A percentile compares a stretch with the other conserved stretches of the same genome.
Conservation (phyloP, 2,329 filamentous ascomycete species). For the Monosporascus sp. region DNA sequence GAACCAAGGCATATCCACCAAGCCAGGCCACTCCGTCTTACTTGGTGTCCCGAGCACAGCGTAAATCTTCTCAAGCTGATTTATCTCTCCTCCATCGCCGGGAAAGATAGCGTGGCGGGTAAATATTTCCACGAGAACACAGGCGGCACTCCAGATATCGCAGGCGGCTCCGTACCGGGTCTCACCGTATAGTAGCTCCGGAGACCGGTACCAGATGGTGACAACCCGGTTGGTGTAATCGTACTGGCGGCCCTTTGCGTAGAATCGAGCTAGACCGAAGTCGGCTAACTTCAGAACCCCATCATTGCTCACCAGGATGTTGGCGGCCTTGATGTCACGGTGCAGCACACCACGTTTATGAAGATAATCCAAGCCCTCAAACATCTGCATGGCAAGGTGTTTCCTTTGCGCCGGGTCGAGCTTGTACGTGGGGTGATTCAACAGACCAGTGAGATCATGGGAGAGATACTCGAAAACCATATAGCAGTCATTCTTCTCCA, state of each 20-base stretch:
- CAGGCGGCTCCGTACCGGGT: constrained; percentile 86
- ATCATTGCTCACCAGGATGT: constrained; percentile 87
- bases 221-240: constrained; percentile 99
- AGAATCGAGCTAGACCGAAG: constrained; percentile 94
- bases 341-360: constrained; percentile 91
- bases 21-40: constrained; percentile 76
- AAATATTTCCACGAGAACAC: constrained; percentile 95
- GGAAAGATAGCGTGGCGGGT: constrained; percentile 91
- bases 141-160: constrained; percentile 95
- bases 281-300: constrained; percentile 90
- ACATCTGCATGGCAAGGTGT: constrained; percentile 85
- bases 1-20: constrained; percentile 96
- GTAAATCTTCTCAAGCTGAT: constrained; percentile 96
- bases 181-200: constrained; percentile 84
- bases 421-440: constrained; percentile 90
- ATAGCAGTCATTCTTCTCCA: constrained; percentile 96
- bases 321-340: constrained; percentile 96
- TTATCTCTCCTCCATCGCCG: constrained; percentile 91
- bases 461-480: constrained; percentile 99
- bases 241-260: constrained; percentile 79
- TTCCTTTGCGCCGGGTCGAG: constrained; percentile 85
- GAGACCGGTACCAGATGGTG: constrained; percentile 95
- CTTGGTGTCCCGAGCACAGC: constrained; percentile 84
- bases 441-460: constrained; percentile 87
- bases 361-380: constrained; percentile 89